Evolutionary conservation across 2,329 filamentous ascomycete species (phyloP).

Genomic region (Gnomoniopsis smithogilvyi): DNA sequence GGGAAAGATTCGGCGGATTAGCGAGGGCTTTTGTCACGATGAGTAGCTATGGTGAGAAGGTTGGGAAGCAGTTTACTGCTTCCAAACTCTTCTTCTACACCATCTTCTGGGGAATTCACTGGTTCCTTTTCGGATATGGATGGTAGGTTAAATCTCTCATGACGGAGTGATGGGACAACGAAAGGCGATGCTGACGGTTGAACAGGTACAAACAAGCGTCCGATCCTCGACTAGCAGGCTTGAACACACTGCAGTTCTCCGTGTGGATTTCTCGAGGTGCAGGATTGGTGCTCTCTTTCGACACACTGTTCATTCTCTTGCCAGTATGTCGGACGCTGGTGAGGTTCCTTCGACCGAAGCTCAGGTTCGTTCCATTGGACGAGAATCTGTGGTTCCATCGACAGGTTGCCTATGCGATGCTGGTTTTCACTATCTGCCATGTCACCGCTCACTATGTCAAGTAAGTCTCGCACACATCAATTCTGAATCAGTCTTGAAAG

Average conservation of each 20-base stretch:
- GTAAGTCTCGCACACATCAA: slow-evolving; percentile 43
- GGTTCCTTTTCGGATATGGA: slow-evolving; percentile 76
- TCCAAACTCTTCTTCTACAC: slow-evolving; percentile 76
- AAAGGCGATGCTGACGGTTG: slow-evolving; percentile 21
- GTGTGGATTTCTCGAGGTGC: slow-evolving; percentile 97
- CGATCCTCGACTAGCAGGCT: slow-evolving; percentile 65
- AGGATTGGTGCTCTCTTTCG: slow-evolving; percentile 78
- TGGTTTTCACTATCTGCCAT: slow-evolving; percentile 79
- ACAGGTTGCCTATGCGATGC: slow-evolving; percentile 85
- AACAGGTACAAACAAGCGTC: slow-evolving; percentile 72
- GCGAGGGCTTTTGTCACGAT: slow-evolving; percentile 33
- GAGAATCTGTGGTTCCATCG: slow-evolving; percentile 97
- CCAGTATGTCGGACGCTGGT: slow-evolving; percentile 94
- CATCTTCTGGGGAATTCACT: slow-evolving; percentile 77
- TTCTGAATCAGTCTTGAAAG: neutral
- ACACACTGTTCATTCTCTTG: slow-evolving; percentile 82
- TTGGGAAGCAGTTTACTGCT: slow-evolving; percentile 64
- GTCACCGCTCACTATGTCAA: slow-evolving; percentile 88
- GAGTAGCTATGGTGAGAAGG: slow-evolving; percentile 32
- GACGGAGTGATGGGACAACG: neutral
- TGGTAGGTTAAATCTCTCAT: slow-evolving; percentile 58
- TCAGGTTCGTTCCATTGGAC: slow-evolving; percentile 87
- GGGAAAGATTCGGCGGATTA: slow-evolving; percentile 25
- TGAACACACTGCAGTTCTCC: slow-evolving; percentile 82
- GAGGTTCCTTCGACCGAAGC: slow-evolving; percentile 78